A percentile compares a stretch with the other conserved stretches of the same genome.
phyloP scores from a whole-genome alignment of 1,139 yeast genomes.

The Yamadazyma dendronema region DNA sequence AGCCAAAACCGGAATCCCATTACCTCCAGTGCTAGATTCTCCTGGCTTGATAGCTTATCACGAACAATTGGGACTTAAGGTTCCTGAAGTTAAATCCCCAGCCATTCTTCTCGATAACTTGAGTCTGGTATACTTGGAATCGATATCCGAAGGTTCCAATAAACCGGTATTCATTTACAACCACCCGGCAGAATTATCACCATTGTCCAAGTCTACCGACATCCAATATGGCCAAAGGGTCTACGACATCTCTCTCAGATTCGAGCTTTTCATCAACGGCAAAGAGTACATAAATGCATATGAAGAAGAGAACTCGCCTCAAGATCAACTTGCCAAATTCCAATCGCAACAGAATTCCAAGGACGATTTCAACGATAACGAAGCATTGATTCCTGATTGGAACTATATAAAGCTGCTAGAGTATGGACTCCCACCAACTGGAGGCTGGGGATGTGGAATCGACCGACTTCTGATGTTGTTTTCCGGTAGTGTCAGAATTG shows the following conservation, averaged over 20 bases:
- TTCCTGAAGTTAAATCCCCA: slow-evolving; percentile 51
- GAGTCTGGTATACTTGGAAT: slow-evolving; percentile 63
- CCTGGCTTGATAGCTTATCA: slow-evolving; percentile 40
- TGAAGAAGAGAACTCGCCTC: slow-evolving; percentile 93
- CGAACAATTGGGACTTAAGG: slow-evolving; percentile 20
- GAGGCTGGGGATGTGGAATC: slow-evolving; percentile 96
- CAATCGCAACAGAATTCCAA: slow-evolving; percentile 50
- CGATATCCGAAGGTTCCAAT: slow-evolving; percentile 30
- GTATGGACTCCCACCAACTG: slow-evolving; percentile 95
- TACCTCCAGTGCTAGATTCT: slow-evolving; percentile 41
- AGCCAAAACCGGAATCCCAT: slow-evolving; percentile 34
- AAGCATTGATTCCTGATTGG: slow-evolving; percentile 69
- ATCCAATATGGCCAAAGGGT: slow-evolving; percentile 24
- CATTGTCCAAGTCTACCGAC: slow-evolving; percentile 70
- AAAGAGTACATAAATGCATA: slow-evolving; percentile 90
- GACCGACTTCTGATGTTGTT: slow-evolving; percentile 85
- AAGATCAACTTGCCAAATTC: slow-evolving; percentile 62
- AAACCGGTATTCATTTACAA: slow-evolving; percentile 74
- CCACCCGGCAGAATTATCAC: slow-evolving; percentile 85
- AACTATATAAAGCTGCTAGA: slow-evolving; percentile 74
- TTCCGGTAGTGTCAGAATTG: slow-evolving; percentile 64
- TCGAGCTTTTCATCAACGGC: slow-evolving; percentile 80
- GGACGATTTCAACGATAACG: slow-evolving; percentile 52
- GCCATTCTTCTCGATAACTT: slow-evolving; percentile 63
- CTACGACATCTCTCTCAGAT: slow-evolving; percentile 60